These are phyloP conservation scores for Choanephora cucurbitarum DNA, from an alignment of 371 early-diverging fungal species.

Conservation along the genomic window DNA sequence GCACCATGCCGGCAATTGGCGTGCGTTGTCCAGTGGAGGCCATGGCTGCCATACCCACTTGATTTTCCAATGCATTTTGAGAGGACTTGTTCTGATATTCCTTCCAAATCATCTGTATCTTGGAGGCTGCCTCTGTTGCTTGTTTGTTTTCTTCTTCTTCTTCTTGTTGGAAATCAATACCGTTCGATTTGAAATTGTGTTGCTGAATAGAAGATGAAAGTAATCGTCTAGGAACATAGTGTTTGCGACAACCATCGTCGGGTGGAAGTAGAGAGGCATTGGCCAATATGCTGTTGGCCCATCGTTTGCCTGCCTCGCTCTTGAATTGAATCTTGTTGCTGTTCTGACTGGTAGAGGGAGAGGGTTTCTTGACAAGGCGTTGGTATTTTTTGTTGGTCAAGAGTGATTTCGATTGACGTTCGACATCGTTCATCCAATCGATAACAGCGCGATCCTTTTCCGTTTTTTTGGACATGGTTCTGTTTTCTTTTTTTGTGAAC, in stretches of 20 bases:
- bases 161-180: not conserved
- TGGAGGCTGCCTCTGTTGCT: conserved; percentile 9
- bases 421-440: conserved; percentile 46
- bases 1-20: conserved; percentile 33
- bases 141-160: not conserved
- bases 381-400: conserved; percentile 6
- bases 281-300: conserved; percentile 23
- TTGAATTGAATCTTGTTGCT: conserved; percentile 34
- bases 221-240: conserved; percentile 35
- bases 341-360: conserved; percentile 12
- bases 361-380: not conserved
- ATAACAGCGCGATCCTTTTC: conserved; percentile 30
- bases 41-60: conserved; percentile 16
- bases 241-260: conserved; percentile 27
- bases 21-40: conserved; percentile 18
- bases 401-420: conserved; percentile 23
- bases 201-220: conserved; percentile 2
- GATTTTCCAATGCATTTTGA: conserved; percentile 7
- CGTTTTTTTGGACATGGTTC: conserved; percentile 4
- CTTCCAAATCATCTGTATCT: conserved; percentile 24
- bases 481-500: conserved; percentile 32
- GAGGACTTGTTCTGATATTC: conserved; percentile 19
- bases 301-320: conserved; percentile 44
- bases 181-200: conserved; percentile 1
- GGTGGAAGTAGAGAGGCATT: conserved; percentile 29